phyloP scores from a whole-genome alignment of 129 eudicot species.

The Pseudognaphalium luteoalbum region DNA sequence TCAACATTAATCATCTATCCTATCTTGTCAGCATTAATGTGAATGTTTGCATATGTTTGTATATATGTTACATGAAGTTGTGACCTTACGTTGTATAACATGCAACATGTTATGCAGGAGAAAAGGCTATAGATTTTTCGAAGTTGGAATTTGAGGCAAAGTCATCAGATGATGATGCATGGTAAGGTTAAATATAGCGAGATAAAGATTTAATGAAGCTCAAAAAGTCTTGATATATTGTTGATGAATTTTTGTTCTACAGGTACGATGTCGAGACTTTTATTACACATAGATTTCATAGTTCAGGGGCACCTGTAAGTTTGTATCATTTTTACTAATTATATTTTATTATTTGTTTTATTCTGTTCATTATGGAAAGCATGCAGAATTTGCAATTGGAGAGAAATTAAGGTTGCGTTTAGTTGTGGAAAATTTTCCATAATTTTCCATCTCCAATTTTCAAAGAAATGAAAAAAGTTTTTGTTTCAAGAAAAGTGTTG shows the following conservation, averaged over 20 bases:
- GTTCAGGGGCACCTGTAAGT: constrained; percentile 36
- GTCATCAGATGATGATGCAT: constrained; percentile 86
- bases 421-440: too few species aligned
- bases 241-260: constrained; percentile 4
- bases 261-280: constrained; percentile 41
- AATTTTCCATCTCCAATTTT: too few species aligned
- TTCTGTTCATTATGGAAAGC: background rate
- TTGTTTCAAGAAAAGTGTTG: too few species aligned
- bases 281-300: constrained; percentile 34
- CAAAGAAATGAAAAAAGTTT: too few species aligned
- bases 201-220: background rate
- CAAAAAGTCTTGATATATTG: background rate
- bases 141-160: constrained; percentile 81
- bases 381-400: background rate
- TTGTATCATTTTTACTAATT: background rate
- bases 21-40: background rate
- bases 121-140: constrained; percentile 45
- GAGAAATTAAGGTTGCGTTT: constrained; percentile 6
- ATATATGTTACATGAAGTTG: background rate
- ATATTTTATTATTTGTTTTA: background rate
- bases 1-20: background rate
- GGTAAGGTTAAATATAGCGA: constrained; percentile 50
- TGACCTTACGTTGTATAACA: background rate
- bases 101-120: constrained; percentile 39
- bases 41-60: background rate